Evolutionary conservation across 202 grass and related monocot genomes (phyloP).

Genomic region (Brachypodium distachyon): DNA sequence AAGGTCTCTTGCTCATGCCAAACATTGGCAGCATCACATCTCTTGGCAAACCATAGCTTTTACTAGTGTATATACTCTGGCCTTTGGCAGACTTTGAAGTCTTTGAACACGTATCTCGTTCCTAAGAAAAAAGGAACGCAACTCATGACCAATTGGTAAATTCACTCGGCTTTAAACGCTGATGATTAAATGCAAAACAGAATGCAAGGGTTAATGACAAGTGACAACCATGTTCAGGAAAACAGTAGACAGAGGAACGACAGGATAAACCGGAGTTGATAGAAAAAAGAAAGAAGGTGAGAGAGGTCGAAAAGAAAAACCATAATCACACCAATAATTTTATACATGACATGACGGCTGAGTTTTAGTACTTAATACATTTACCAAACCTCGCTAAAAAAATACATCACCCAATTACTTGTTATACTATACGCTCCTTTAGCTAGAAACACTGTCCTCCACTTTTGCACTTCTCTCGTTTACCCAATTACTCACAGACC

Average conservation of each 20-base stretch:
- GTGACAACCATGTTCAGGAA: background rate
- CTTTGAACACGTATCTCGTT: background rate
- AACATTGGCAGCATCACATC: too few relatives aligned
- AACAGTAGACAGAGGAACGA: background rate
- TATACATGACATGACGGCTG: slow-evolving; percentile 23
- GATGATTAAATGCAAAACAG: background rate
- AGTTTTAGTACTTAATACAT: slow-evolving; percentile 37
- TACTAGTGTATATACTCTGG: too few relatives aligned
- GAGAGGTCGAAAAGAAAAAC: background rate
- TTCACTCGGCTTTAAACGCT: background rate
- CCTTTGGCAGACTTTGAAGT: background rate
- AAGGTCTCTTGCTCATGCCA: too few relatives aligned
- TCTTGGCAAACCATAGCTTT: too few relatives aligned
- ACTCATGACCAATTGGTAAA: background rate
- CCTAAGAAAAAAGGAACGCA: too few relatives aligned
- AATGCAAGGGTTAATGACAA: too few relatives aligned
- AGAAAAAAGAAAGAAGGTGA: background rate
- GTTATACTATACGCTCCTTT: slow-evolving; percentile 30
- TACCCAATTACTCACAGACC: slow-evolving; percentile 30
- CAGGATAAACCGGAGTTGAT: background rate
- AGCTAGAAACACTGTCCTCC: slow-evolving; percentile 29
- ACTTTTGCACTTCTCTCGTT: slow-evolving; percentile 11
- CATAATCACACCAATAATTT: slow-evolving; percentile 19
- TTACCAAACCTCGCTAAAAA: too few relatives aligned
- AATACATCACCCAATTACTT: too few relatives aligned